Evolutionary conservation across 495 filamentous ascomycete genomes (phyloP), one percentile per base, ranked within the genome.

Genomic region (Neurospora sp.): DNA sequence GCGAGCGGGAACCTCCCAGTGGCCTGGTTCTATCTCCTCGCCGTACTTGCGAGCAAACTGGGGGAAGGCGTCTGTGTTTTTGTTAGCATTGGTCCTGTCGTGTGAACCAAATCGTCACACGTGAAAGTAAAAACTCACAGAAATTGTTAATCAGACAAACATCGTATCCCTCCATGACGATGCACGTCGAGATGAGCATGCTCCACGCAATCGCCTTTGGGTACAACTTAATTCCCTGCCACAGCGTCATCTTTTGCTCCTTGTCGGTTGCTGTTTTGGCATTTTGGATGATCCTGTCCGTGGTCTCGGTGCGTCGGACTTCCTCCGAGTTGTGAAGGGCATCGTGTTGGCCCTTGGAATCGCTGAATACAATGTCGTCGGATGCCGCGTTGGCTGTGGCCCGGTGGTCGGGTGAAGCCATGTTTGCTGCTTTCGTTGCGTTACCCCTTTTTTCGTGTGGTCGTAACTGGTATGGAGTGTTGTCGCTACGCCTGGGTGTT

Each of bases 1-100:
- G 73, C 89, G 78, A 17, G 92, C 91, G 19, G 91, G 82, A 10
- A 94, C 85, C 76, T 93, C 85, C 79, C 91, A 93, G 4, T 80
- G 76, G n/a, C 89, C 90, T 69, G 89, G 79, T 2, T 83, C 66
- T 15, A 86, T 72, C 75, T 82, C 76, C 71, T 88, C 83, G 38
- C 92, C 92, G 78, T 93, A 94, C 74, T 91, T 92, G 73, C 80
- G 80, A 76, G 90, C 91, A 84, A 93, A 94, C 77, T 87, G 83
- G 0, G 83, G 83, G 70, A 87, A 88, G 28, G 85, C 86, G 75
- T 87, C 84, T 84, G 71, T 31, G 1, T 5, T 31, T 28, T 28
- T 17, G 40, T 21, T 19, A 31, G 15, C 71, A 71, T n/a, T 21
- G 15, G 9, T 8, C 36, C 19, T 4, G 15, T 31, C 39, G 10